Base-by-base conservation (phyloP, 306 rosid species). In the Herpetospermum pedunculosum region DNA sequence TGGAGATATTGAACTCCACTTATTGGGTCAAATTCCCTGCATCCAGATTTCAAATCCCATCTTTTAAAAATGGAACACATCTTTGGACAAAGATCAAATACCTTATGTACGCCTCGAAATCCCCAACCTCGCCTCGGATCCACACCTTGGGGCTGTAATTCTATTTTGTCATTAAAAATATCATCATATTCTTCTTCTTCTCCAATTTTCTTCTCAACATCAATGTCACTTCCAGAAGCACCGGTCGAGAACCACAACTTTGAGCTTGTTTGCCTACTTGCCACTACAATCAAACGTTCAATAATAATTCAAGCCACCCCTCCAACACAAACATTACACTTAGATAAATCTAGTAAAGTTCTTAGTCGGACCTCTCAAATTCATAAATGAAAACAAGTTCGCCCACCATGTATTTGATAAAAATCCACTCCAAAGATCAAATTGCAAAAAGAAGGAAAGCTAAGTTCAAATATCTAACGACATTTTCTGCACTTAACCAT, bases 81-180 rank as follows among this genome's bases (percentile, higher is more conserved):
- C 30, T 64, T 29, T 53, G 75, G 54, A 52, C 60, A 21, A 3
- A 35, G 34, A 49, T 28, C 49, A 21, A 73, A 69, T 91, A 94
- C 97, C 99, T 88, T 94, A 80, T 94, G 99, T 68, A 94, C 99
- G 59, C 99, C 99, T 0, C 97, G 97, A 84, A 79, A 94, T 74
- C 78, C 88, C 99, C 99, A 91, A 64, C 99, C 97, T 76, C 77
- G 87, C 77, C 76, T 80, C 11, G 99, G 99, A 84, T 94, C 89
- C 72, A 94, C 99, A 72, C 95, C 83, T 50, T 91, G 99, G 46
- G 90, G 90, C 44, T 82, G 80, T 72, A 79, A 67, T 43, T 79
- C 79, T 4, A 76, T 55, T 75, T 80, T 77, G 6, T 71, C 80
- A 76, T 90, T 88, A 76, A 88, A 84, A 64, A 87, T 65, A 28